phyloP scores from a whole-genome alignment of 2,329 filamentous ascomycete species.

The Diaporthe velutina region DNA sequence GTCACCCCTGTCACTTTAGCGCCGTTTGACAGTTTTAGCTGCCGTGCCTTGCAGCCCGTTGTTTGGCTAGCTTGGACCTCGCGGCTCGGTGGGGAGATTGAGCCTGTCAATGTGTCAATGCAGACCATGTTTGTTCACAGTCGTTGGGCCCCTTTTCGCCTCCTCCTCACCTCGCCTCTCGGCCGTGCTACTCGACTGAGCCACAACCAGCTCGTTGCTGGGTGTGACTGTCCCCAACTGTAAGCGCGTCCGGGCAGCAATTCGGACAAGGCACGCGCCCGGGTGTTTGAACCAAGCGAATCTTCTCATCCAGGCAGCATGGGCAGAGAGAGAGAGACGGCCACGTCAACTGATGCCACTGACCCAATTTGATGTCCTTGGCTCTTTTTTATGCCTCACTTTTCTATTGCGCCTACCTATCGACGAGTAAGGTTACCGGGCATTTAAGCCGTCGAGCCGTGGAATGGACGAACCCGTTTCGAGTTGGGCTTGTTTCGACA shows the following conservation, averaged over 20 bases:
- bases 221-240: neutral
- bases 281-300: neutral
- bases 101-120: slow-evolving; percentile 25
- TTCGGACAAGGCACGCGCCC: neutral
- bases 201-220: neutral
- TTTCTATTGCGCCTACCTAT: neutral
- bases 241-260: neutral
- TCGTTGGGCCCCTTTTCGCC: neutral
- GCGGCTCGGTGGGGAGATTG: slow-evolving; percentile 18
- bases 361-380: neutral
- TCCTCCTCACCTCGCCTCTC: slow-evolving; percentile 1
- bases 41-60: slow-evolving; percentile 29
- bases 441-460: slow-evolving; percentile 15
- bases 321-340: neutral
- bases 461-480: slow-evolving; percentile 21
- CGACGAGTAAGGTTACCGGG: neutral
- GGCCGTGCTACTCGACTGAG: neutral
- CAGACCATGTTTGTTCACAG: slow-evolving; percentile 1
- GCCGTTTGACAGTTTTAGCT: slow-evolving; percentile 34
- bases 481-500: slow-evolving; percentile 19
- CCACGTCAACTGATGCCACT: neutral
- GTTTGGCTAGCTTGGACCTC: slow-evolving; percentile 9
- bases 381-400: neutral
- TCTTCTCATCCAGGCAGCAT: neutral
- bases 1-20: slow-evolving; percentile 3